Base-by-base conservation (phyloP, 345 rosid genomes). In the Salix suchowensis region DNA sequence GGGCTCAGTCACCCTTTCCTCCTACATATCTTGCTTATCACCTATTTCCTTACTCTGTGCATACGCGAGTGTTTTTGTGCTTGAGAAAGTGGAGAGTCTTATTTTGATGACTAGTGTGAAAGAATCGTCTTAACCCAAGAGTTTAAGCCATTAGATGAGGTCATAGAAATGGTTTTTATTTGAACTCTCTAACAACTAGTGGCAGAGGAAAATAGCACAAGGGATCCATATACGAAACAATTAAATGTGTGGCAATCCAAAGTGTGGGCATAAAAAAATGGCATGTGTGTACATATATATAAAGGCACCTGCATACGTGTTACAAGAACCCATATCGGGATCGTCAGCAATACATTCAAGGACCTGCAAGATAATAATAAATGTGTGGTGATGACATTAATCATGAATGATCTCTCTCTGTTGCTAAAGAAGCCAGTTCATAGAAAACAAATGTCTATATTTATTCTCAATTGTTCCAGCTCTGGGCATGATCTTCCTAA, bases 241-340 rank as follows among this genome's bases (percentile, higher is more conserved):
- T 32, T 24, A 23, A 16, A 39, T 13, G 12, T 36, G 7, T 36
- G 37, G 37, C 37, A 36, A n/a, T 30, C 77, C 77, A 65, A 64
- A 40, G 55, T 74, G 23, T 15, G 46, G 23, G 21, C 26, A 61
- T 8, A 61, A 61, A 19, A 50, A 26, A 80, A 26, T 10, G 3
- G 70, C 24, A 72, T 14, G 15, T 13, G 40, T 65, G 36, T 26
- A 44, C 9, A 72, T 54, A 68, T 52, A 46, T 34, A 21, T 26
- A 74, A 64, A 32, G 42, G 42, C 68, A 90, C 94, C 94, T 88
- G 91, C 92, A 90, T 90, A 18, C 94, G 92, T 36, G 89, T 90
- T 61, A 90, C 89, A 32, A 90, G 91, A 70, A 90, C 91, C 92
- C 94, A 90, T 64, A 88, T 87, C 0, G 92, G 94, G 54, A 34